Evolutionary conservation across 2,329 filamentous ascomycete genomes (phyloP), one percentile per base, ranked within the genome.

Genomic region (Nemania serpens): DNA sequence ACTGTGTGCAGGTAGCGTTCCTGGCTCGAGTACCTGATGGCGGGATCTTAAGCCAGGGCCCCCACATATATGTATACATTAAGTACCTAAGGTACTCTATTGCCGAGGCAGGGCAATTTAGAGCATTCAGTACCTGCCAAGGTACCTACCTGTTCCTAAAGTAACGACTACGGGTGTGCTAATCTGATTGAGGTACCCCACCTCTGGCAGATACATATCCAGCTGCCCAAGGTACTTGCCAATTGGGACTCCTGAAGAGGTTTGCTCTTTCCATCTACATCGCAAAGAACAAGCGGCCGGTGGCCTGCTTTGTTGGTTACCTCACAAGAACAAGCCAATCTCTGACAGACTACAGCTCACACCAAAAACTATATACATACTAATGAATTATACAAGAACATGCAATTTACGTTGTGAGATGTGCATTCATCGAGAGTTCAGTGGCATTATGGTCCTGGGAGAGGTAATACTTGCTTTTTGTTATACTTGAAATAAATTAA

Each of bases 401-500:
- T n/a, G n/a, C n/a, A n/a, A n/a, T n/a, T n/a, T n/a, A n/a, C n/a
- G n/a, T n/a, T n/a, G n/a, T n/a, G n/a, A n/a, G n/a, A n/a, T n/a
- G n/a, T n/a, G n/a, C n/a, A n/a, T n/a, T n/a, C n/a, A 29, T 29
- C 3, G 25, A 29, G 7, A 29, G 25, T 29, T n/a, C n/a, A 7
- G 25, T 29, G 25, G 20, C 5, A 46, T 15, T 18, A 18, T 12
- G 17, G 45, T 34, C 47, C 47, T 42, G 2, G 11, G 42, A 45
- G 49, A 34, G 54, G 42, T 47, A 55, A 58, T 62, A 49, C 51
- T 55, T 58, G 49, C 61, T 52, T 34, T 51, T 20, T 29, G 33
- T 46, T 45, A 2, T 47, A 53, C 51, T 39, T 58, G 62, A 67
- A 66, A 69, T 65, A 55, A 48, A 68, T 70, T 67, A 69, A 58